Conservation (phyloP, 1,139 yeast genomes). For the Lodderomyces parapsilosis region DNA sequence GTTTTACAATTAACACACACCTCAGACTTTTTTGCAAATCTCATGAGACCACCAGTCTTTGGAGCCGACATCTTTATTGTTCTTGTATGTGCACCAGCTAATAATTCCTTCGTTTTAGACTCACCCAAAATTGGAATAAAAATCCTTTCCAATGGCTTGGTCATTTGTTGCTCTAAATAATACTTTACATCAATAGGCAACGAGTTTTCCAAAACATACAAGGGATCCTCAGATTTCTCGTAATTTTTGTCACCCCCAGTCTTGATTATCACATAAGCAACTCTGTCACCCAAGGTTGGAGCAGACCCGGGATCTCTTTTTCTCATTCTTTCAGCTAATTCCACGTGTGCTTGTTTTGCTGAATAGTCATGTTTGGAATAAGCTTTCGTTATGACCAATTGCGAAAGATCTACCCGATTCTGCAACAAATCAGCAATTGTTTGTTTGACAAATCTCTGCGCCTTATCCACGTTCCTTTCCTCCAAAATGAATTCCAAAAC, state of each 20-base stretch:
- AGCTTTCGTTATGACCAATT: conserved; percentile 90
- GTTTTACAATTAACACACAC: conserved; percentile 86
- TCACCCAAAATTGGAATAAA: conserved; percentile 96
- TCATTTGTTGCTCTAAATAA: conserved; percentile 87
- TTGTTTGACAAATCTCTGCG: conserved; percentile 79
- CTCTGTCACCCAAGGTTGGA: conserved; percentile 96
- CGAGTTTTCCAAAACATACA: conserved; percentile 87
- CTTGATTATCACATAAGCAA: conserved; percentile 91
- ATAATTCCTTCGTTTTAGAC: conserved; percentile 70
- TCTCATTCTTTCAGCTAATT: conserved; percentile 91
- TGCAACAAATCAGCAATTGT: conserved; percentile 90
- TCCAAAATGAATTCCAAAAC: conserved; percentile 83
- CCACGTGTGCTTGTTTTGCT: conserved; percentile 96
- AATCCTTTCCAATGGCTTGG: conserved; percentile 90
- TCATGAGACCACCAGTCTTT: conserved; percentile 80
- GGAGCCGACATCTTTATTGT: conserved; percentile 67
- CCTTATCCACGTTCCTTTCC: conserved; percentile 86
- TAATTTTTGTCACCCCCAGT: conserved; percentile 84
- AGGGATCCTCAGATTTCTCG: conserved; percentile 95
- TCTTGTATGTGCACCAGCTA: conserved; percentile 81
- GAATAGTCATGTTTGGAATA: conserved; percentile 88
- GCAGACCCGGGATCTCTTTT: conserved; percentile 98
- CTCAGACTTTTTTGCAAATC: conserved; percentile 86
- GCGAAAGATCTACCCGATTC: conserved; percentile 89
- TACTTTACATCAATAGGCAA: conserved; percentile 94